Evolutionary conservation across 1,139 yeast species (phyloP).

Genomic region (Williopsis jadinii): DNA sequence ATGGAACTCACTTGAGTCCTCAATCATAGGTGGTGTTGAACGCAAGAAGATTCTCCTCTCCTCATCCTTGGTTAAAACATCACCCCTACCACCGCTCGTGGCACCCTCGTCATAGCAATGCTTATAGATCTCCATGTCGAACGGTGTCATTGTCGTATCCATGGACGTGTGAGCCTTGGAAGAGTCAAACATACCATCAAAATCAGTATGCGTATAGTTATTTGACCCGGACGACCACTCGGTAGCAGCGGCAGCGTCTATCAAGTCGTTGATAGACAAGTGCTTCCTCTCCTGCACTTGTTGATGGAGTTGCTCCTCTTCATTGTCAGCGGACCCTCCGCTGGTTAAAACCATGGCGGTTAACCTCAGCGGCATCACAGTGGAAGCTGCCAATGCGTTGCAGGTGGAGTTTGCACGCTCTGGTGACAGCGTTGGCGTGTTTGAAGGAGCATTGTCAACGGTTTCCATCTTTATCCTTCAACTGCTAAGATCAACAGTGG

Average conservation of each 20-base stretch:
- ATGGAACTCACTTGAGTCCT: neutral
- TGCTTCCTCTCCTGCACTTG: neutral
- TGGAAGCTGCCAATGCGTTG: neutral
- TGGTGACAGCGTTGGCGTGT: slow-evolving; percentile 3
- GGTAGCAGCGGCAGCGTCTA: slow-evolving; percentile 3
- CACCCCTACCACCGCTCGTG: neutral
- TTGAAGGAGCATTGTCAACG: slow-evolving; percentile 1
- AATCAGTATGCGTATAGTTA: slow-evolving; percentile 2
- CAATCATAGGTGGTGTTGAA: slow-evolving; percentile 1
- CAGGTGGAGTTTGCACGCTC: neutral
- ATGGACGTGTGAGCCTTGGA: neutral
- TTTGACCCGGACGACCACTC: slow-evolving; percentile 1
- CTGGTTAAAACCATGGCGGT: no score
- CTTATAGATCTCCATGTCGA: slow-evolving; percentile 4
- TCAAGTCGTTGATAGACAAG: slow-evolving; percentile 3
- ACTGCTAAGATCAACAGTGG: no score
- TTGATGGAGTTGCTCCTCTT: neutral
- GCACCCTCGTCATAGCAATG: neutral
- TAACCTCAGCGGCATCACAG: no score
- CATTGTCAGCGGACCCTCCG: no score
- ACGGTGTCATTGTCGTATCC: slow-evolving; percentile 6
- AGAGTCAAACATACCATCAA: slow-evolving; percentile 1
- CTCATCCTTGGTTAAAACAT: neutral
- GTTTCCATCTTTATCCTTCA: no score
- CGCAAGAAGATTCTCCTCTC: neutral